Evolutionary conservation across 129 eudicot species (phyloP), one percentile per base, ranked within the genome.

Genomic region (Mikania micrantha): DNA sequence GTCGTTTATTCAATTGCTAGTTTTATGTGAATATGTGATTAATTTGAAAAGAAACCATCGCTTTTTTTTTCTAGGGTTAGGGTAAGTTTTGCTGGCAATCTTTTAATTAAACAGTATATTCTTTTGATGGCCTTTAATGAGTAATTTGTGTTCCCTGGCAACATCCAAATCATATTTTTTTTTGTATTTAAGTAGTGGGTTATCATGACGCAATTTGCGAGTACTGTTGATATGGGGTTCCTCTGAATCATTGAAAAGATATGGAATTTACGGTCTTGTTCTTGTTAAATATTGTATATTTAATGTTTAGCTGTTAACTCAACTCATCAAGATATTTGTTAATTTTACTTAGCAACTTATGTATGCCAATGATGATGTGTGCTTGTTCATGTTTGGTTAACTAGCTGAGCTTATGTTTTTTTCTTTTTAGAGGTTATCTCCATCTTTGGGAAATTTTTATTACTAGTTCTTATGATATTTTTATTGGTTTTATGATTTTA

Each of bases 21-120:
- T 34, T 22, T 17, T 28, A 7, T 11, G n/a, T n/a, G n/a, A n/a
- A n/a, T n/a, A n/a, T n/a, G 0, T 28, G 17, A 16, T 10, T 56
- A 45, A 47, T 27, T 22, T 20, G 49, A 11, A 62, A 36, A 20
- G 4, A 22, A 41, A 24, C 54, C 53, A 15, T 15, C 48, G 11
- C 24, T 69, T 69, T 53, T 39, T 56, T 35, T n/a, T 38, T 0
- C n/a, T n/a, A n/a, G n/a, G n/a, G n/a, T n/a, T 53, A 60, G 59
- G 60, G 70, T 61, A 21, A 22, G 28, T 38, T 39, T 56, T 6
- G 8, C 39, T 64, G 39, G 39, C 17, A 39, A 39, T 29, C 1
- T 28, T 3, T 0, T 3, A 1, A 7, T 7, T 15, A n/a, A 16
- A 52, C 50, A 17, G 73, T 52, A 16, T 52, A 52, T 12, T 50